phyloP scores from a whole-genome alignment of 768 basidiomycete species.

The Pholiota microspora region DNA sequence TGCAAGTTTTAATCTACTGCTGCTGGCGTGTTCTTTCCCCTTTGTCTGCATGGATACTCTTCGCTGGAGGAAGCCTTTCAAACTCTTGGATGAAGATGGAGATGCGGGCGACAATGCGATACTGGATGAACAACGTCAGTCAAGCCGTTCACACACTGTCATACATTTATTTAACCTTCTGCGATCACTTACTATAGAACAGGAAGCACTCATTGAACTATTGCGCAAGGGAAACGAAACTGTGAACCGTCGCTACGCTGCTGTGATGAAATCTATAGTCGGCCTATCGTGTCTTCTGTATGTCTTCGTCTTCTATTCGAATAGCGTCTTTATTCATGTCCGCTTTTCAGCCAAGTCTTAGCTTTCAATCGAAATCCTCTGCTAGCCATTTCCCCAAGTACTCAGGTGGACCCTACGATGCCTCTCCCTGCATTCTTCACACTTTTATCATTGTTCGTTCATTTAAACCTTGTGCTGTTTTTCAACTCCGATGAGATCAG shows the following conservation, averaged over 20 bases:
- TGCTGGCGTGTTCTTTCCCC: too few relatives aligned
- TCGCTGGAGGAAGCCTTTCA: slow-evolving; percentile 47
- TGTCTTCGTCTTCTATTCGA: neutral
- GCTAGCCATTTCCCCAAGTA: slow-evolving; percentile 38
- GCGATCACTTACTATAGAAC: slow-evolving; percentile 42
- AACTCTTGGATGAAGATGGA: slow-evolving; percentile 28
- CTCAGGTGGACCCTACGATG: slow-evolving; percentile 28
- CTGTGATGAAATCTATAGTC: slow-evolving; percentile 39
- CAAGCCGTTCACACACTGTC: neutral
- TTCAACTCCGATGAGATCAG: slow-evolving; percentile 38
- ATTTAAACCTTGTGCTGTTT: slow-evolving; percentile 45
- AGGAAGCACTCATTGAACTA: slow-evolving; percentile 53
- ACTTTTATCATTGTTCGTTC: slow-evolving; percentile 47
- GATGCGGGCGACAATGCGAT: slow-evolving; percentile 28
- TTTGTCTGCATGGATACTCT: slow-evolving; percentile 42
- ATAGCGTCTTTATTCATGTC: slow-evolving; percentile 3
- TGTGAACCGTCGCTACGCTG: slow-evolving; percentile 39
- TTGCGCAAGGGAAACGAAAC: slow-evolving; percentile 43
- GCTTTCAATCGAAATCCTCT: slow-evolving; percentile 45
- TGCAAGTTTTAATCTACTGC: too few relatives aligned
- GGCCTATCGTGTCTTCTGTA: slow-evolving; percentile 47
- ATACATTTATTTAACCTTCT: neutral
- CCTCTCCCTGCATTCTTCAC: slow-evolving; percentile 45
- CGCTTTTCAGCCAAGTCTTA: slow-evolving; percentile 41
- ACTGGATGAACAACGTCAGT: slow-evolving; percentile 54